Evolutionary conservation across 345 rosid species (phyloP).

Genomic region (Citrus mangshanensis): DNA sequence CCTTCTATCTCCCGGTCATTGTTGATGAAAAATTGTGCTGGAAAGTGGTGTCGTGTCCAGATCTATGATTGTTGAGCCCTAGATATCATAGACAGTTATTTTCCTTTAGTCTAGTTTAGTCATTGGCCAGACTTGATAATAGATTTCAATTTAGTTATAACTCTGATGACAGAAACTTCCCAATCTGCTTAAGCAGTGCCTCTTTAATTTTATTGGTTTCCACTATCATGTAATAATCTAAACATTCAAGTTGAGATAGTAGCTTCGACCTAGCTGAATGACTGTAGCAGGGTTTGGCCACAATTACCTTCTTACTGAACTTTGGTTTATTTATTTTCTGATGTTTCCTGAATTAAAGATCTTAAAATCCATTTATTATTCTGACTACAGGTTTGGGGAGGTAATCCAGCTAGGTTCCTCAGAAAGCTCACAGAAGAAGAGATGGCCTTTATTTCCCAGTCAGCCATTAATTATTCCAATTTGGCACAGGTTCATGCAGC

Average conservation of each 20-base stretch:
- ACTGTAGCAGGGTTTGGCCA: not conserved
- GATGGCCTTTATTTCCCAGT: conserved; percentile 67
- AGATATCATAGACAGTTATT: not conserved
- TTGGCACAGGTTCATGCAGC: conserved; percentile 83
- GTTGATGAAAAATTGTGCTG: not conserved
- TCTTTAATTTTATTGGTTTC: not conserved
- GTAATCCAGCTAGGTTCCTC: conserved; percentile 80
- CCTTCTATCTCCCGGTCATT: not conserved
- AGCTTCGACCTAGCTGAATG: not conserved
- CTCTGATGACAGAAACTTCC: not conserved
- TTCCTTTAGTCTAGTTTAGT: not conserved
- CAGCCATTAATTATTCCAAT: conserved; percentile 61
- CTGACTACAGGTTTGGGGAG: conserved; percentile 80
- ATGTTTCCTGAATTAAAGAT: not conserved
- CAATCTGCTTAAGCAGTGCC: not conserved
- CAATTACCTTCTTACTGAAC: not conserved
- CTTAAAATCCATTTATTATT: not conserved
- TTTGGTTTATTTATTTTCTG: not conserved
- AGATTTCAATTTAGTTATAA: not conserved
- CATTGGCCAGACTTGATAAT: not conserved
- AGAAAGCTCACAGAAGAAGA: conserved; percentile 86
- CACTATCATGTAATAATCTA: not conserved
- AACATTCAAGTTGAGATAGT: not conserved
- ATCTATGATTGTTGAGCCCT: not conserved
- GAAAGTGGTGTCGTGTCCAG: not conserved